These are phyloP conservation scores for Pythium scleroteichum DNA, from an alignment of 352 stramenopile genomes.

Conservation along the genomic window DNA sequence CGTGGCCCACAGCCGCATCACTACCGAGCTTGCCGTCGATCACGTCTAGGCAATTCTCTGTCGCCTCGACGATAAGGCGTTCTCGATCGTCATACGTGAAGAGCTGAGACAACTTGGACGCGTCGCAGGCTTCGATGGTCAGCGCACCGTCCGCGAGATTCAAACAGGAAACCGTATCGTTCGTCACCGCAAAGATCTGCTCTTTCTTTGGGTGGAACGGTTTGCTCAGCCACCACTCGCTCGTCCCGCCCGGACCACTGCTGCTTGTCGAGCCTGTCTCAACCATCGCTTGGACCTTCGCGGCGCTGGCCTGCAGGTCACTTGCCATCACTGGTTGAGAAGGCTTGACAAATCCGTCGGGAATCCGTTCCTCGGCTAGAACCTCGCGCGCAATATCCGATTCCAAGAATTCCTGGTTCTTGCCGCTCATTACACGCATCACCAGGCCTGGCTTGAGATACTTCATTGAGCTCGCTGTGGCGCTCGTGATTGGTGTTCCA, in stretches of 20 bases:
- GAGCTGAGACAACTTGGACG: conserved; percentile 9
- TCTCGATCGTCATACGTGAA: conserved; percentile 22
- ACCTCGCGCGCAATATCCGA: background rate
- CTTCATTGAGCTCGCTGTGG: conserved; percentile 1
- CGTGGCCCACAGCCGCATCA: conserved; percentile 8
- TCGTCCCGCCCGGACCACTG: conserved; percentile 4
- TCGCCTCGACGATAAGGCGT: conserved; percentile 6
- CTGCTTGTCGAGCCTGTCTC: conserved; percentile 4
- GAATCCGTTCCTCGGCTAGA: conserved; percentile 12
- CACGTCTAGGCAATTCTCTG: conserved; percentile 15
- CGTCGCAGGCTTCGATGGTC: conserved; percentile 8
- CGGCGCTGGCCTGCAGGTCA: background rate
- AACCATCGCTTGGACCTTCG: conserved; percentile 11
- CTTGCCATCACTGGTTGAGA: background rate
- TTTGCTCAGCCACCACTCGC: conserved; percentile 14
- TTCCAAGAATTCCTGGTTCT: background rate
- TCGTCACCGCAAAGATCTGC: background rate
- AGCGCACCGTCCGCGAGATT: conserved; percentile 11
- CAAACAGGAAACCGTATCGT: conserved; percentile 4
- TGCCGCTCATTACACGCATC: conserved; percentile 9
- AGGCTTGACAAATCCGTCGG: conserved; percentile 13
- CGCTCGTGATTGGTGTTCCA: background rate
- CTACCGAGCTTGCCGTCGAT: conserved; percentile 9
- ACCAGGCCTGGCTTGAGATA: conserved; percentile 12
- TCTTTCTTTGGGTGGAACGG: conserved; percentile 16